Percentiles rank a stretch among this genome's conserved stretches.
Conservation (phyloP, 2,329 filamentous ascomycete genomes). For the Alternaria solani region DNA sequence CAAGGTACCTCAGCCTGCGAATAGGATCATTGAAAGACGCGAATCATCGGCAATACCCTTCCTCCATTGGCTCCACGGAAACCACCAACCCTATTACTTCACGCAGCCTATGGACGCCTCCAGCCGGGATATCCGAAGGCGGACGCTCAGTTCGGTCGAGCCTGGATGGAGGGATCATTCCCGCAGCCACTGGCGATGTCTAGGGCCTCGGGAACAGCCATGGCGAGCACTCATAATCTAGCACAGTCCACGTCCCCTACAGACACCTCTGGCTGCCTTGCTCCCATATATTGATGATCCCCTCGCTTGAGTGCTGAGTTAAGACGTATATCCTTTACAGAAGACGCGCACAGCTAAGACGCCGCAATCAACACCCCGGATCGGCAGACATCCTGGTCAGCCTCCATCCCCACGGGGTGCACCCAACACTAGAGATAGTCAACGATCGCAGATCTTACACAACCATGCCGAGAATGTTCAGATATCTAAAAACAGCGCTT, state of each 20-base stretch:
- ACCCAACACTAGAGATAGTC: slow-evolving; percentile 4
- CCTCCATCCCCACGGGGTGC: not conserved
- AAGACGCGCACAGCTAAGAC: not conserved
- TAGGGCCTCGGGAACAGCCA: slow-evolving; percentile 17
- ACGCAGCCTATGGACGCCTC: slow-evolving; percentile 22
- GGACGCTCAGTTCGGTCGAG: slow-evolving; percentile 20
- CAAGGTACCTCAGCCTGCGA: slow-evolving; percentile 19
- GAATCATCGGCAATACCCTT: slow-evolving; percentile 20
- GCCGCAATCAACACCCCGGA: slow-evolving; percentile 3
- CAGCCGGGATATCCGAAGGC: slow-evolving; percentile 16
- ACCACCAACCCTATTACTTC: slow-evolving; percentile 30
- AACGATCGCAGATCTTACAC: slow-evolving; percentile 2
- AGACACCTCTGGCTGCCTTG: slow-evolving; percentile 1
- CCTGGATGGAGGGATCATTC: slow-evolving; percentile 17
- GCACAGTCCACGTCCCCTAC: slow-evolving; percentile 18
- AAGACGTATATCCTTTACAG: not conserved
- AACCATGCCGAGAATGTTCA: slow-evolving; percentile 37
- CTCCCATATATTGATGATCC: not conserved
- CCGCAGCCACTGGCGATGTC: slow-evolving; percentile 23
- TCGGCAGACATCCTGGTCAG: not conserved
- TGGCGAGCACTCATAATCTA: slow-evolving; percentile 22
- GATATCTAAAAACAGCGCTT: slow-evolving; percentile 38
- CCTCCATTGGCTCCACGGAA: slow-evolving; percentile 30
- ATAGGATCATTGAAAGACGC: slow-evolving; percentile 16
- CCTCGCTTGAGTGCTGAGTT: not conserved